These are phyloP conservation scores for Fusarium domesticum DNA, from an alignment of 2,329 filamentous ascomycete species.

Conservation along the genomic window DNA sequence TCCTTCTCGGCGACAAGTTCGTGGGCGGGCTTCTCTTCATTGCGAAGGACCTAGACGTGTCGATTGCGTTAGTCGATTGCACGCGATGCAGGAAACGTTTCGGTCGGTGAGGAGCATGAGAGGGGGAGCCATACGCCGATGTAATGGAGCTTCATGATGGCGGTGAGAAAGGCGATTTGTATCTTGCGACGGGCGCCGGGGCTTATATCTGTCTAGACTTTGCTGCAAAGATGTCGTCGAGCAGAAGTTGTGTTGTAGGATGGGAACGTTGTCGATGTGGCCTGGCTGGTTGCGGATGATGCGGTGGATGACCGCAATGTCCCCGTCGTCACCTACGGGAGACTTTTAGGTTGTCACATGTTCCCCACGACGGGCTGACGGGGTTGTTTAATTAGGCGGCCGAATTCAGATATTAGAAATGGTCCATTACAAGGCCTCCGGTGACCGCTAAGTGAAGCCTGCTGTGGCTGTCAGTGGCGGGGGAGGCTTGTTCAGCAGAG, in stretches of 20 bases:
- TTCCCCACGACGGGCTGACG: slow-evolving; percentile 24
- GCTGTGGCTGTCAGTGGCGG: slow-evolving; percentile 15
- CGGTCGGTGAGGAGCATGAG: slow-evolving; percentile 26
- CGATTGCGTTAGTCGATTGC: slow-evolving; percentile 19
- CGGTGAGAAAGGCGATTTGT: neutral
- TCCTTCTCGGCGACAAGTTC: slow-evolving; percentile 78
- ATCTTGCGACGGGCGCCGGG: neutral
- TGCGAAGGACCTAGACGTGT: slow-evolving; percentile 68
- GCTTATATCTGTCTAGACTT: neutral
- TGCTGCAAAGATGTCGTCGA: neutral
- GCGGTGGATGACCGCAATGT: slow-evolving; percentile 11
- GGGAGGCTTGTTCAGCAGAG: slow-evolving; percentile 17
- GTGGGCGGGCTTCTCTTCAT: slow-evolving; percentile 70
- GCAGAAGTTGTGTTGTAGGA: neutral
- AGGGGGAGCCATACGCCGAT: slow-evolving; percentile 65
- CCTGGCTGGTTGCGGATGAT: slow-evolving; percentile 1
- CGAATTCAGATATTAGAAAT: slow-evolving; percentile 19
- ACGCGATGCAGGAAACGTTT: slow-evolving; percentile 10
- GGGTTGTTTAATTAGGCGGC: slow-evolving; percentile 13
- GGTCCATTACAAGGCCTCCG: neutral
- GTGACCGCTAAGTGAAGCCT: slow-evolving; percentile 5
- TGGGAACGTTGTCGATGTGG: slow-evolving; percentile 9
- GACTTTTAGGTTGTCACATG: slow-evolving; percentile 26
- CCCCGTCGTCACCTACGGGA: slow-evolving; percentile 16
- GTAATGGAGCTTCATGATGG: slow-evolving; percentile 80